Evolutionary conservation across 2,329 filamentous ascomycete species (phyloP), one percentile per base, ranked within the genome.

Genomic region (Leptographium galeiforme): DNA sequence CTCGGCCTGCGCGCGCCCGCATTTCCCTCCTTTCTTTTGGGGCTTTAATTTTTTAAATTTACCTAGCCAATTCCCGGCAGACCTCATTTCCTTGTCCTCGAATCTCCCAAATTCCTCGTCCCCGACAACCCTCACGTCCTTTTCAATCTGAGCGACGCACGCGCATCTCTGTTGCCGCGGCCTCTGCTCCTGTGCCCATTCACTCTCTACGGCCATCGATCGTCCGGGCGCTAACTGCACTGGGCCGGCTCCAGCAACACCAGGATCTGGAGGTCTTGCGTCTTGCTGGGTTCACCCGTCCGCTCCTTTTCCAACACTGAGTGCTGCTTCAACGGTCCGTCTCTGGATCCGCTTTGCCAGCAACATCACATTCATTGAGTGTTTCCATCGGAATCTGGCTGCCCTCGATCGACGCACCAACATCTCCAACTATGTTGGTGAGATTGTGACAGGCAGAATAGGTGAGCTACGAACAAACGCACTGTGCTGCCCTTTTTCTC

Each of bases 241-340:
- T 79, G 76, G 77, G 72, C 68, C 76, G 72, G 76, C 77, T 76
- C 76, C 75, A 72, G 75, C 64, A 36, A 38, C 44, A 48, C 41
- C 25, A 46, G 47, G 41, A 54, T 65, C 60, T 19, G 40, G 63
- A 66, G 66, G 72, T 72, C 41, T 75, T 71, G 67, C 70, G 67
- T 44, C 46, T 47, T 49, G 57, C 75, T 80, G 77, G 76, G 75
- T 68, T 78, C 70, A 74, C 65, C 76, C 76, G 76, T 79, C 76
- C 76, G 70, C 74, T 79, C 76, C 72, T 73, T 74, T 57, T 18
- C 13, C 34, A 38, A 32, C 50, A 18, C 34, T 25, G 16, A 47
- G 50, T 34, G 8, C 14, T 25, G n/a, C 30, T 32, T 45, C 39
- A 18, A 16, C 48, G 46, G 10, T 39, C n/a, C 14, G 25, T 32